phyloP scores from a whole-genome alignment of 257 asterid species.

The Fraxinus anomala region DNA sequence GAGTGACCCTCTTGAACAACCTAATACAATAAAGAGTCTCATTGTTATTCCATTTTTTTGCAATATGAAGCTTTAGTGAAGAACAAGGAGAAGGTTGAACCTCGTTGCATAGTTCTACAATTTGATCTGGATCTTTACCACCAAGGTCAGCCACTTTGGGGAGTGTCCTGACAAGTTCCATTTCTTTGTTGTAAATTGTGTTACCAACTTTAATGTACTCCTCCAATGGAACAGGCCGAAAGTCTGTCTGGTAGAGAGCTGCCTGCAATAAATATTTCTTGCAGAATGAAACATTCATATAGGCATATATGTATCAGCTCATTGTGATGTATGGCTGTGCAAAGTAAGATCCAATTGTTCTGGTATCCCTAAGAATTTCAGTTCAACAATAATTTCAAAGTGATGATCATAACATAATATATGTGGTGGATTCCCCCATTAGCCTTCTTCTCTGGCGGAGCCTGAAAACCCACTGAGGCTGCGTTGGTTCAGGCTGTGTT shows the following conservation, averaged over 20 bases:
- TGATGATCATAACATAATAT: neutral
- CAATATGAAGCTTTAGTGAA: constrained; percentile 24
- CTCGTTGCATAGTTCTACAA: constrained; percentile 96
- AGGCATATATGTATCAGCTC: constrained; percentile 8
- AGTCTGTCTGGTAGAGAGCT: constrained; percentile 88
- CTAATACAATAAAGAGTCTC: constrained; percentile 42
- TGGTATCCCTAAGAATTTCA: neutral
- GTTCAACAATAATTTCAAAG: neutral
- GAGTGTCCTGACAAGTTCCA: constrained; percentile 74
- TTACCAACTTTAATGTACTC: constrained; percentile 86
- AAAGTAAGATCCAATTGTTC: constrained; percentile 15
- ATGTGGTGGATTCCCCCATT: too few relatives aligned
- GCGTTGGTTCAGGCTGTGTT: too few relatives aligned
- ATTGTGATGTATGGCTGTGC: neutral
- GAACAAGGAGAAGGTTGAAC: constrained; percentile 43
- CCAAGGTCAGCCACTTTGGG: constrained; percentile 73
- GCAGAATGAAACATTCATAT: constrained; percentile 23
- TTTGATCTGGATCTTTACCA: constrained; percentile 96
- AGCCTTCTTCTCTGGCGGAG: too few relatives aligned
- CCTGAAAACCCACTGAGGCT: too few relatives aligned
- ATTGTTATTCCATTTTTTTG: constrained; percentile 22
- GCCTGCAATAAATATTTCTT: constrained; percentile 52
- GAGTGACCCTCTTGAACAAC: constrained; percentile 99
- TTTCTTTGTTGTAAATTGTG: constrained; percentile 72
- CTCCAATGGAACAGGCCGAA: constrained; percentile 97